Percentiles rank a stretch among this genome's conserved stretches.
Evolutionary conservation across 2,329 filamentous ascomycete genomes (phyloP).

Genomic region (Hirsutella minnesotensis): DNA sequence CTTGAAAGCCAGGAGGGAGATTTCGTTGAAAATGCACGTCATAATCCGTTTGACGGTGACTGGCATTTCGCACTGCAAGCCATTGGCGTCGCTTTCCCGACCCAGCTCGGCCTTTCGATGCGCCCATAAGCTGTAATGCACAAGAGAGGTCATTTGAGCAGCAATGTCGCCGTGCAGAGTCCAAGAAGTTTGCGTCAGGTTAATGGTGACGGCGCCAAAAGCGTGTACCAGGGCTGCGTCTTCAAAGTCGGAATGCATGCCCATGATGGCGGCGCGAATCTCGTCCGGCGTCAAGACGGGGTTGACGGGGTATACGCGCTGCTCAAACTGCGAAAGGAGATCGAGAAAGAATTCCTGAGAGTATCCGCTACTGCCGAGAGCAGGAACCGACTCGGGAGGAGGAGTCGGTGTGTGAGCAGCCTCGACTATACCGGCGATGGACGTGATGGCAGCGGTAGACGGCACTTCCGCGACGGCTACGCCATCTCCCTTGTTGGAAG

Average conservation of each 20-base stretch:
- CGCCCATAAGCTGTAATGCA: slow-evolving; percentile 11
- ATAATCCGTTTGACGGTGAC: slow-evolving; percentile 32
- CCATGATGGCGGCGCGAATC: slow-evolving; percentile 16
- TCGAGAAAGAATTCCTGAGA: slow-evolving; percentile 19
- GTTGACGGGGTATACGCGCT: slow-evolving; percentile 24
- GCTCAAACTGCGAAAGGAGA: slow-evolving; percentile 21
- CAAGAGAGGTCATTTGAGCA: slow-evolving; percentile 17
- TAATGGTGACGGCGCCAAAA: slow-evolving; percentile 23
- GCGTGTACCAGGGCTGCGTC: slow-evolving; percentile 24
- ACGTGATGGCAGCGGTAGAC: slow-evolving; percentile 7
- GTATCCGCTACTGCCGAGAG: slow-evolving; percentile 9
- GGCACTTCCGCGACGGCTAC: neutral
- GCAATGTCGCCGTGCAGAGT: slow-evolving; percentile 16
- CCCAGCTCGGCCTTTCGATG: slow-evolving; percentile 14
- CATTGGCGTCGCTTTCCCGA: slow-evolving; percentile 19
- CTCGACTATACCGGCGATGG: slow-evolving; percentile 15
- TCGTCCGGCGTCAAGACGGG: slow-evolving; percentile 20
- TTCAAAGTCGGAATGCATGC: slow-evolving; percentile 19
- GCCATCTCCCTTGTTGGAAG: neutral
- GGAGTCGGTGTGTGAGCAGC: slow-evolving; percentile 1
- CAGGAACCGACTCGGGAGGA: slow-evolving; percentile 1
- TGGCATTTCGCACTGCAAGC: slow-evolving; percentile 22
- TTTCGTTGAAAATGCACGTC: slow-evolving; percentile 38
- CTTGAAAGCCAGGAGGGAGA: slow-evolving; percentile 34
- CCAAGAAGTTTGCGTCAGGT: slow-evolving; percentile 19